Evolutionary conservation across 306 rosid species (phyloP), one percentile per base, ranked within the genome.

Genomic region (Prunus campanulata): DNA sequence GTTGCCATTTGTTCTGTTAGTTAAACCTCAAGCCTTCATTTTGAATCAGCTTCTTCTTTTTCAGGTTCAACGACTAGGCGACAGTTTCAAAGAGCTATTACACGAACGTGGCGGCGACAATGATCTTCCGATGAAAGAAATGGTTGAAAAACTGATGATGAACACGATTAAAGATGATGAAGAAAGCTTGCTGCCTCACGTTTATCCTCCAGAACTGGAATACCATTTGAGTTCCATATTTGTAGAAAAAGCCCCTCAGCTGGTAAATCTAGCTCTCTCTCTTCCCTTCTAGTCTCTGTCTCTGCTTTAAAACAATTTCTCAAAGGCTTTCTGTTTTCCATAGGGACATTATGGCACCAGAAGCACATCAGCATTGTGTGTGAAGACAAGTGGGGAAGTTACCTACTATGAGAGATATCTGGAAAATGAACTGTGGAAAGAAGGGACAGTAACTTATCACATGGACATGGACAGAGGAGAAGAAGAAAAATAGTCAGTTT

Each of bases 321-420:
- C 55, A 70, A 25, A 68, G 76, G 29, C 32, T 42, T 62, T 60
- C 57, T 20, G 11, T 73, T 57, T 20, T 77, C 66, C 35, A 32
- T 78, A 92, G 98, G 96, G 87, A 24, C 82, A 57, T 32, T 94
- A 86, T 83, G 98, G 98, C 74, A 94, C 98, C 71, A 80, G 95
- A 87, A 91, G 95, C 90, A 83, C 88, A 42, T 89, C 96, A 70
- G 94, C 90, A 35, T 39, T 91, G 72, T 77, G 77, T 55, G 90
- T 85, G 70, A 89, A 85, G 74, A 71, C 89, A 67, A 82, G 39
- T 76, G 93, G 87, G 51, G 93, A 90, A 77, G 88, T 84, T 18
- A 51, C 47, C 50, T 92, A 89, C 83, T 87, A 81, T 14, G 93
- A 92, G 78, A 94, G 82, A 77, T 73, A 75, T 82, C 61, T 90